Base-by-base conservation (phyloP, 2,329 filamentous ascomycete genomes). In the Aspergillus luchuensis region DNA sequence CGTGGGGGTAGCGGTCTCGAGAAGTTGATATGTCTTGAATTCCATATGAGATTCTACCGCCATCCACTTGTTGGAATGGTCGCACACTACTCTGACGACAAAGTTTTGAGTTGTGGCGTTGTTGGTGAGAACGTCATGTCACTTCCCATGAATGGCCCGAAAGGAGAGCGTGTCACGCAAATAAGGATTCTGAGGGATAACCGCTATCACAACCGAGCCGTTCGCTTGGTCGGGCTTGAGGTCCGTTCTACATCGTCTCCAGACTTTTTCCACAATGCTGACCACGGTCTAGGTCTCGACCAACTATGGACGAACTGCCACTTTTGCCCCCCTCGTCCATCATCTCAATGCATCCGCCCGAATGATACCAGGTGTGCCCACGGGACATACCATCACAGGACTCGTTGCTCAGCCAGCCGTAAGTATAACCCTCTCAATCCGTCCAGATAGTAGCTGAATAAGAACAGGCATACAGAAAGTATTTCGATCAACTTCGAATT, bases 81-180 rank as follows among this genome's bases (percentile, higher is more conserved):
- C 25, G 23, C 43, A 17, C 43, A 23, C 41, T 61, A 56, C 53
- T 23, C 43, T 11, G 15, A 62, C 51, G 61, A 38, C 21, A 53
- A 10, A 5, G 48, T 19, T 33, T 19, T 45, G 8, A 39, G 57
- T 19, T 64, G 59, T 10, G 63, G 63, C 1, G 54, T 39, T 17
- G 41, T 25, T 10, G 3, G 23, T 4, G 61, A 57, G n/a, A 52
- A 43, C 30, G 56, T 15, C 28, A 30, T 64, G 8, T 58, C 62
- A 3, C 43, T 62, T 41, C 41, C 38, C 13, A 33, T 64, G 21
- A 30, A 58, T 36, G 56, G 63, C 28, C 10, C 56, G 3, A 13
- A 41, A 1, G 63, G 54, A 11, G 61, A 63, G 52, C 55, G 54
- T 33, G 55, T 63, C 41, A 60, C 56, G 39, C 36, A 28, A n/a